These are phyloP conservation scores for Trichoderma oligosporum DNA, from an alignment of 2,329 filamentous ascomycete genomes.

Conservation along the genomic window DNA sequence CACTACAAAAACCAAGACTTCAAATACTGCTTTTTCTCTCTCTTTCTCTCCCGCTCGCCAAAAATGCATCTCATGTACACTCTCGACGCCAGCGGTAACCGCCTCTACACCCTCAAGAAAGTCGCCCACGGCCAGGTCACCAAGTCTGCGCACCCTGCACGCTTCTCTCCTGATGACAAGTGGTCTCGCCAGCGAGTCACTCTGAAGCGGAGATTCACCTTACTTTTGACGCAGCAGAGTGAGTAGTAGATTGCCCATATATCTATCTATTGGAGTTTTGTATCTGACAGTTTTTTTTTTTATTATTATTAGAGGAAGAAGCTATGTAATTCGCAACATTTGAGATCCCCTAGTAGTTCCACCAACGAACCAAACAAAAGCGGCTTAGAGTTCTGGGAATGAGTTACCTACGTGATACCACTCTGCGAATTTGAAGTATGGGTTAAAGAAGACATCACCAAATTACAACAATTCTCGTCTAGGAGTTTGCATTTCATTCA, in stretches of 20 bases:
- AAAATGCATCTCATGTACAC: constrained; percentile 74
- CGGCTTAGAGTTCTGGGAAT: neutral
- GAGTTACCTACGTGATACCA: neutral
- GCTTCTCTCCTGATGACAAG: constrained; percentile 98
- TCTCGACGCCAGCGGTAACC: constrained; percentile 75
- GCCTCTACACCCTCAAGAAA: constrained; percentile 94
- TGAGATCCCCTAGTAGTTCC: neutral
- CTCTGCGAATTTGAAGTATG: neutral
- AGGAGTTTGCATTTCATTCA: no score
- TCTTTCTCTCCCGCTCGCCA: constrained; percentile 16
- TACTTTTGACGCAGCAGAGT: constrained; percentile 78
- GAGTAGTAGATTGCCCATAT: constrained; percentile 26
- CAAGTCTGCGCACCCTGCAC: constrained; percentile 91
- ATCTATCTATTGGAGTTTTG: neutral
- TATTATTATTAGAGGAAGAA: constrained; percentile 16
- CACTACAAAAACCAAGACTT: no score
- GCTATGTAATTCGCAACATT: constrained; percentile 2
- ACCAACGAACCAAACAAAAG: neutral
- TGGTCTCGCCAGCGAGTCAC: constrained; percentile 95
- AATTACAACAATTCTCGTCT: no score
- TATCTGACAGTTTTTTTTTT: constrained; percentile 2
- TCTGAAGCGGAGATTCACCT: constrained; percentile 86
- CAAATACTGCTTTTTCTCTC: no score
- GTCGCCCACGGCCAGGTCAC: constrained; percentile 78
- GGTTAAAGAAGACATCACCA: neutral